Conservation (phyloP, 2,329 filamentous ascomycete species). For the Paecilomyces dactylethromorphus region DNA sequence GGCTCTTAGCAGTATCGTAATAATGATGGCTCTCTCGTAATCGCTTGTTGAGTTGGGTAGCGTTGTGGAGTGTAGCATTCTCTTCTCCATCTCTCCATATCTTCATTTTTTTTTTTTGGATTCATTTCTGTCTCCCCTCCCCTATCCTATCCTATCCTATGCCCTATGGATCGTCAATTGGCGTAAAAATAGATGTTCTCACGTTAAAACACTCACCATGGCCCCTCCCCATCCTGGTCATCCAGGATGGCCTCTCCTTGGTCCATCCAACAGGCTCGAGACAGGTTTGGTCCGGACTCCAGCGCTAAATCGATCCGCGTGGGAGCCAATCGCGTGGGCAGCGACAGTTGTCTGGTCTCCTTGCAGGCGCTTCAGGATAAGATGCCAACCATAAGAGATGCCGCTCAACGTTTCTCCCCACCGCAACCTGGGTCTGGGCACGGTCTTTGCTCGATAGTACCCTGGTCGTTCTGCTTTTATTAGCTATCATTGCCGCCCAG, state of each 20-base stretch:
- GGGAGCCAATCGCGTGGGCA: not conserved
- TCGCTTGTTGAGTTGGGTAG: not conserved
- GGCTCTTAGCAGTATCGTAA: not conserved
- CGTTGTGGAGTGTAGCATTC: not conserved
- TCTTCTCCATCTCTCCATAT: not conserved
- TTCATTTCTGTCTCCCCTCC: not conserved
- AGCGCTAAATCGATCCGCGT: not conserved
- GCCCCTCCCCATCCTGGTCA: not conserved
- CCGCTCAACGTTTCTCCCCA: not conserved
- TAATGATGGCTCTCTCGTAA: not conserved
- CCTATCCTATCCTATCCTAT: not conserved
- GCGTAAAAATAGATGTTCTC: not conserved
- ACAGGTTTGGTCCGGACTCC: not conserved
- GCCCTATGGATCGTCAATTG: not conserved
- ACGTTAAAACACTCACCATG: not conserved
- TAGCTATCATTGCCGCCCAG: not conserved
- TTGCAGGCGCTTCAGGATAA: not conserved
- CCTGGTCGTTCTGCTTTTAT: not conserved
- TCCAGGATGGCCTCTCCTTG: not conserved
- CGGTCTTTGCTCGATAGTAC: not conserved
- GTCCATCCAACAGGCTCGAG: not conserved
- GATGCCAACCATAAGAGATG: not conserved
- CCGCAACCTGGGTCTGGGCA: not conserved
- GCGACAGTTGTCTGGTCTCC: not conserved
- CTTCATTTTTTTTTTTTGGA: not conserved